Percentiles rank a stretch among this genome's conserved stretches.
Conservation (phyloP, 2,329 filamentous ascomycete species). For the Mycogone perniciosa region DNA sequence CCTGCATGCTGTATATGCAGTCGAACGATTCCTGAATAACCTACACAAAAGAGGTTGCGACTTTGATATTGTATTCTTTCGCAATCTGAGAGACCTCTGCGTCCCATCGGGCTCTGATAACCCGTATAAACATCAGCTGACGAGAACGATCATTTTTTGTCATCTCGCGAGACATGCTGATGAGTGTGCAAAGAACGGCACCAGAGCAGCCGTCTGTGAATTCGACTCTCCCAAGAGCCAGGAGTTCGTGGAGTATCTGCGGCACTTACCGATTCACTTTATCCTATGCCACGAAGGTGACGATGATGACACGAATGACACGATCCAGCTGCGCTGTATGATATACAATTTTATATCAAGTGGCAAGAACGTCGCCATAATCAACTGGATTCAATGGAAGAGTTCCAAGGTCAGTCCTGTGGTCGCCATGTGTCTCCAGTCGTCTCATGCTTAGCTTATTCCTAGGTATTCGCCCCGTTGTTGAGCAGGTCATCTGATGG, state of each 20-base stretch:
- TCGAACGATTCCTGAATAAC: constrained; percentile 58
- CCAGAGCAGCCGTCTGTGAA: constrained; percentile 25
- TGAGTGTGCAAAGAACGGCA: constrained; percentile 12
- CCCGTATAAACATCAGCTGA: constrained; percentile 51
- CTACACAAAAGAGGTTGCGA: constrained; percentile 59
- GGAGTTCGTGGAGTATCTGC: constrained; percentile 51
- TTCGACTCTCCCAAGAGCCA: constrained; percentile 42
- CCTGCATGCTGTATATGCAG: constrained; percentile 61
- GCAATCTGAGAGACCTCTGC: constrained; percentile 48
- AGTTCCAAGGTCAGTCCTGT: constrained; percentile 9
- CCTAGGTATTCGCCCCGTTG: constrained; percentile 9
- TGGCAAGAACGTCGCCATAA: constrained; percentile 25
- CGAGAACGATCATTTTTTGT: constrained; percentile 56
- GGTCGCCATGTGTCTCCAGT: not conserved
- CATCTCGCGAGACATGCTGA: constrained; percentile 41
- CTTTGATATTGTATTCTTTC: constrained; percentile 67
- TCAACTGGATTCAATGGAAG: constrained; percentile 8
- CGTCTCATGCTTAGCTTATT: not conserved
- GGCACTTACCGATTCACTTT: constrained; percentile 53
- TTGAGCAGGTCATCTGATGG: not conserved
- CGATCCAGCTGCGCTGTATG: constrained; percentile 26
- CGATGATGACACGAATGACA: constrained; percentile 15
- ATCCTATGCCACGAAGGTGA: constrained; percentile 61
- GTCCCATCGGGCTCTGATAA: constrained; percentile 34
- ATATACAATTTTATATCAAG: constrained; percentile 48